Percentiles rank a stretch among this genome's conserved stretches.
phyloP scores from a whole-genome alignment of 2,329 filamentous ascomycete genomes.

The Apiospora pterosperma region DNA sequence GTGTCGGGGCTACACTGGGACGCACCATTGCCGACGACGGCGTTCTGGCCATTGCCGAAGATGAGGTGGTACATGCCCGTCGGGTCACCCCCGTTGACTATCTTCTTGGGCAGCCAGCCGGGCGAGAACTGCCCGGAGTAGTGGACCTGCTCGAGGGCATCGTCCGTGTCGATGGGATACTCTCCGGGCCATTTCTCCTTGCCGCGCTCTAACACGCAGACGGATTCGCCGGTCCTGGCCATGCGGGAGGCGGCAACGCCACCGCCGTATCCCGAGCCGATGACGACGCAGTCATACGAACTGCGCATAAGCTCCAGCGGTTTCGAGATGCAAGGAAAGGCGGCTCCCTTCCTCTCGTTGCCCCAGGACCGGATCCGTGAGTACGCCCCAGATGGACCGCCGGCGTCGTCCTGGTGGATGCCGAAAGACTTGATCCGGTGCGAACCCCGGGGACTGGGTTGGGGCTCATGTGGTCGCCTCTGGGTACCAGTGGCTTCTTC shows the following conservation, averaged over 20 bases:
- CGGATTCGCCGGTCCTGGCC: conserved; percentile 56
- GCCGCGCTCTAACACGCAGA: conserved; percentile 64
- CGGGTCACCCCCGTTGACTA: conserved; percentile 46
- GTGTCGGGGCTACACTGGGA: conserved; percentile 3
- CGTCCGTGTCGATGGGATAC: conserved; percentile 48
- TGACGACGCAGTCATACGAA: conserved; percentile 62
- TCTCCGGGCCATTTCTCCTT: conserved; percentile 65
- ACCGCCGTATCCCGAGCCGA: conserved; percentile 68
- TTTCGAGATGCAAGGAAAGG: conserved; percentile 52
- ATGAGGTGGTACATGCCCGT: conserved; percentile 63
- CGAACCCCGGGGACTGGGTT: conserved; percentile 12
- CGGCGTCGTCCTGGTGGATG: conserved; percentile 29
- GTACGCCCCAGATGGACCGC: conserved; percentile 28
- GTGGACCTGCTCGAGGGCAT: conserved; percentile 50
- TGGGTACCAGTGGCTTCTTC: neutral
- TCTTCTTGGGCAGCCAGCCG: conserved; percentile 34
- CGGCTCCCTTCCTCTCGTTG: conserved; percentile 22
- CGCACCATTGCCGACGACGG: conserved; percentile 55
- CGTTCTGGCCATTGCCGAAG: conserved; percentile 61
- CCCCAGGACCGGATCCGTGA: conserved; percentile 26
- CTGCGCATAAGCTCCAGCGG: conserved; percentile 54
- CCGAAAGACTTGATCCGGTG: conserved; percentile 25
- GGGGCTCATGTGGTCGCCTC: neutral
- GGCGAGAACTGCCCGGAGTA: conserved; percentile 52
- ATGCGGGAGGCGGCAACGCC: conserved; percentile 63